These are phyloP conservation scores for Colletotrichum sp. DNA, from an alignment of 2,329 filamentous ascomycete genomes.

Conservation along the genomic window DNA sequence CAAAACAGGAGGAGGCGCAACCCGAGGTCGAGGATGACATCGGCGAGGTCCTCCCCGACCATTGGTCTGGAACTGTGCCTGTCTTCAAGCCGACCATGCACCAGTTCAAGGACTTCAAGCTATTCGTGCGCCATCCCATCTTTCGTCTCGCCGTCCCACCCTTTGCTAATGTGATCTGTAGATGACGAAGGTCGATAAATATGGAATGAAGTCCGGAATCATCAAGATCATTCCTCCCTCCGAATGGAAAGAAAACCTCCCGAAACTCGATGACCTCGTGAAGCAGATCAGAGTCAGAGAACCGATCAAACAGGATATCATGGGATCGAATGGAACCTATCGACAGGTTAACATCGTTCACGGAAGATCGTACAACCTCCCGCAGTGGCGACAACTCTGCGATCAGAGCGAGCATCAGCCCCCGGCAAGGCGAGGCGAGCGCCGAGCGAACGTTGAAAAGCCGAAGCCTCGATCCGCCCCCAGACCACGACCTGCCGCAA, in stretches of 20 bases:
- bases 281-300: conserved; percentile 95
- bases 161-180: conserved; percentile 37
- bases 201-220: conserved; percentile 97
- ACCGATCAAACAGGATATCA: conserved; percentile 97
- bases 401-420: conserved; percentile 96
- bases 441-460: conserved; percentile 66
- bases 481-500: conserved; percentile 29
- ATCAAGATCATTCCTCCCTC: conserved; percentile 92
- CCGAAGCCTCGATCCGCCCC: conserved; percentile 46
- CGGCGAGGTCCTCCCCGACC: conserved; percentile 81
- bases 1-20: conserved; percentile 24
- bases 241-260: conserved; percentile 88
- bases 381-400: conserved; percentile 93
- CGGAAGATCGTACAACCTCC: conserved; percentile 93
- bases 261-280: conserved; percentile 80
- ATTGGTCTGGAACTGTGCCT: conserved; percentile 90
- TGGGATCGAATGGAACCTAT: conserved; percentile 93
- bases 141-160: not conserved
- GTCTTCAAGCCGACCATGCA: conserved; percentile 96
- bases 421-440: conserved; percentile 85
- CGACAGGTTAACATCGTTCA: conserved; percentile 97
- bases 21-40: conserved; percentile 56
- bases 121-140: conserved; percentile 67
- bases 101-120: conserved; percentile 92
- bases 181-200: conserved; percentile 85